Percentiles rank a stretch among this genome's conserved stretches.
phyloP scores from a whole-genome alignment of 768 basidiomycete genomes.

The Panus rudis region DNA sequence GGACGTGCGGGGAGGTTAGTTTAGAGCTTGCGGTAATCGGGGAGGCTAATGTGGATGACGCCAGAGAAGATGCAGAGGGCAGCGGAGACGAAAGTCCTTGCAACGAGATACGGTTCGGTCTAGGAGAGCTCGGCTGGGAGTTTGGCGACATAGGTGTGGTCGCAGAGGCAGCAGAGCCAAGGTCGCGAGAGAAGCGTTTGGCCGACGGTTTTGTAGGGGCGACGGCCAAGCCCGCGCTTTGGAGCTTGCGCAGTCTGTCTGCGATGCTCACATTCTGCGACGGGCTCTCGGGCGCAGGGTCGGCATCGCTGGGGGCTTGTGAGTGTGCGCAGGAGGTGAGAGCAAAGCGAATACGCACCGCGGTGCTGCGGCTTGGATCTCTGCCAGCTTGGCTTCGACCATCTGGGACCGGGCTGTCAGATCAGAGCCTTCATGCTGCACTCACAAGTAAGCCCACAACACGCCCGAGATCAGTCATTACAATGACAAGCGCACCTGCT shows the following conservation, averaged over 20 bases:
- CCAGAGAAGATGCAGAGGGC: too few relatives aligned
- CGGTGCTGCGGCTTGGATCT: constrained; percentile 34
- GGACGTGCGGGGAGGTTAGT: constrained; percentile 38
- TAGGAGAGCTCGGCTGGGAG: constrained; percentile 23
- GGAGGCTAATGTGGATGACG: constrained; percentile 17
- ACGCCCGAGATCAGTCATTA: neutral
- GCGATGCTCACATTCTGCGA: constrained; percentile 55
- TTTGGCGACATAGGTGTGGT: constrained; percentile 25
- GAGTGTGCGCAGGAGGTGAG: constrained; percentile 6
- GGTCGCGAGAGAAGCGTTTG: constrained; percentile 54
- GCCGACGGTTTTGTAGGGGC: constrained; percentile 29
- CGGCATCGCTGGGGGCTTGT: constrained; percentile 8
- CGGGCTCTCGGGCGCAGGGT: constrained; percentile 9
- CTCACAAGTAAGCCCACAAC: neutral
- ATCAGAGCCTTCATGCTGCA: constrained; percentile 32
- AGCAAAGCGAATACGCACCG: constrained; percentile 17
- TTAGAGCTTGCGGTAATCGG: constrained; percentile 18
- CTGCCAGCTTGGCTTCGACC: constrained; percentile 39
- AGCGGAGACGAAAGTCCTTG: constrained; percentile 20
- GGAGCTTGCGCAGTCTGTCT: constrained; percentile 71
- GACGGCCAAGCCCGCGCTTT: constrained; percentile 63
- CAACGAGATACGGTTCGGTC: constrained; percentile 35
- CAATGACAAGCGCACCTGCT: constrained; percentile 40
- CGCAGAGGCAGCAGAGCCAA: constrained; percentile 28
- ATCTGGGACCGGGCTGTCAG: constrained; percentile 34